Base-by-base conservation (phyloP, 805 yeast genomes). In the Schizosaccharomyces osmophilus region DNA sequence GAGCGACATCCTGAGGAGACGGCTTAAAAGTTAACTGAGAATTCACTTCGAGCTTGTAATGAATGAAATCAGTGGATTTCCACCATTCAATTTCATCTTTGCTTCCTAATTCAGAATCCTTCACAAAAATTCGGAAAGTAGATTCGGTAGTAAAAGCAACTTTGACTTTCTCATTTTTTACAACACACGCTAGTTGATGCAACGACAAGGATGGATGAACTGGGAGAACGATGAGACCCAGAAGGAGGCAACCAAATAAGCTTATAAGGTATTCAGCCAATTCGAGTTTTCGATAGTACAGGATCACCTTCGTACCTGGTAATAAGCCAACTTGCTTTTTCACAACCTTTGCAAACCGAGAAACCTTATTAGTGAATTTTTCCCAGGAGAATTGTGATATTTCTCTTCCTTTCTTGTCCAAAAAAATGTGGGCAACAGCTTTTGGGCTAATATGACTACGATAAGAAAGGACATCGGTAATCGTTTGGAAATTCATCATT, bases 221-320 rank as follows among this genome's bases (percentile, higher is more conserved):
- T 0, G 98, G 98, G 5, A 93, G 89, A 0, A 97, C 97, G 2
- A 93, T 88, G 58, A 87, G 84, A 1, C 95, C 95, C 0, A 96
- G 95, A 62, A 90, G 74, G 65, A 90, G 86, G 69, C 97, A 89
- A 5, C 96, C 98, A 69, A 87, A 79, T 22, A 93, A 70, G 0
- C 97, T 94, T 1, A 85, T 79, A 0, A 86, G 79, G 69, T 88
- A 90, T 64, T 93, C 97, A 11, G 85, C 78, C 1, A 86, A 81
- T 70, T 93, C 97, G 32, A 78, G 78, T 63, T 84, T 87, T 66
- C 85, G 88, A 69, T 88, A 93, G 65, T 93, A 78, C 54, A 93
- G 73, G 41, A 87, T 80, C 0, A 90, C 95, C 45, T 94, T 78
- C 69, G 87, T 96, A 66, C 86, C 87, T 42, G 85, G 80, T 68